phyloP scores from a whole-genome alignment of 2,329 filamentous ascomycete genomes.

The Fusarium aywerte region DNA sequence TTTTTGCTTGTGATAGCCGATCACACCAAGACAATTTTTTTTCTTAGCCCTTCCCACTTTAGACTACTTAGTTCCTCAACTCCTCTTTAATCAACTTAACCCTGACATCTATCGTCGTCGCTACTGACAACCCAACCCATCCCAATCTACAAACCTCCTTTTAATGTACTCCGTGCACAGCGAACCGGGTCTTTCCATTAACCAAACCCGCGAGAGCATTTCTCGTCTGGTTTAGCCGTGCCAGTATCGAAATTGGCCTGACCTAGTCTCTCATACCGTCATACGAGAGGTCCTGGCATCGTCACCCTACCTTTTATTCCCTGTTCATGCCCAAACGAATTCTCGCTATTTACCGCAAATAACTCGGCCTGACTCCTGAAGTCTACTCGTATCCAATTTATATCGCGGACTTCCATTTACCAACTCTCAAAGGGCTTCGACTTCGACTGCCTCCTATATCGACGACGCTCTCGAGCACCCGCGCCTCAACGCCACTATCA shows the following conservation, averaged over 20 bases:
- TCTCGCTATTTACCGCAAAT: slow-evolving; percentile 26
- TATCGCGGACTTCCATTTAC: slow-evolving; percentile 9
- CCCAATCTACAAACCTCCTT: slow-evolving; percentile 22
- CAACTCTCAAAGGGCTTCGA: slow-evolving; percentile 3
- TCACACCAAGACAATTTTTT: slow-evolving; percentile 42
- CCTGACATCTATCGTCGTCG: slow-evolving; percentile 33
- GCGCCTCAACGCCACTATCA: slow-evolving; percentile 12
- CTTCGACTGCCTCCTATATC: slow-evolving; percentile 9
- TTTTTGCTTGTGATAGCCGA: slow-evolving; percentile 43
- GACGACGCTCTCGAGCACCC: slow-evolving; percentile 12
- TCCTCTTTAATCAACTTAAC: slow-evolving; percentile 39
- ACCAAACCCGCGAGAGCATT: slow-evolving; percentile 20
- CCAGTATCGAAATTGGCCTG: slow-evolving; percentile 38
- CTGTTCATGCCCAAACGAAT: slow-evolving; percentile 35
- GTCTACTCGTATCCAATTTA: slow-evolving; percentile 18
- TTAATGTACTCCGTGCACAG: slow-evolving; percentile 7
- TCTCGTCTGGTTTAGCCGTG: slow-evolving; percentile 29
- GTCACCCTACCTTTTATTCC: slow-evolving; percentile 29
- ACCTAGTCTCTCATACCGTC: slow-evolving; percentile 21
- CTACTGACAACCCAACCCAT: slow-evolving; percentile 24
- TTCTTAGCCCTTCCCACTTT: slow-evolving; percentile 41
- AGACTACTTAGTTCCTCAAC: slow-evolving; percentile 25
- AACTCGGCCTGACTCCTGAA: slow-evolving; percentile 30
- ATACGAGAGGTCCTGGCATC: slow-evolving; percentile 30
- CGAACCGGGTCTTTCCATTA: slow-evolving; percentile 18